These are phyloP conservation scores for Lanmaoa pseudosensibilis DNA, from an alignment of 768 basidiomycete genomes.

Conservation along the genomic window DNA sequence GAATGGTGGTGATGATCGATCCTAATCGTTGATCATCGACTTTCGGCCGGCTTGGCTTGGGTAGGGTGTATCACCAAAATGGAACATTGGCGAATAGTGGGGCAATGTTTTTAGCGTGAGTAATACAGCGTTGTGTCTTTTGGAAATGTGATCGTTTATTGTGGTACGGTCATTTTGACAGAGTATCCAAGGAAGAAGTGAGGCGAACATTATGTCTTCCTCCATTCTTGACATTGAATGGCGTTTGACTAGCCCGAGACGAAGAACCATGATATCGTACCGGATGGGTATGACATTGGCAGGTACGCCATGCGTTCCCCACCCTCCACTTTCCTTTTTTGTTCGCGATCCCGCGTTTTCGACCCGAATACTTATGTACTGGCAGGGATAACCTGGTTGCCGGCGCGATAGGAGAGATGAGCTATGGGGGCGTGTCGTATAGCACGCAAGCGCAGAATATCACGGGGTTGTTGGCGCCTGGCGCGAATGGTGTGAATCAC, in stretches of 20 bases:
- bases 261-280: conserved; percentile 41
- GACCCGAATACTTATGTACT: not conserved
- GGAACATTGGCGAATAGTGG: conserved; percentile 49
- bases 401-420: conserved; percentile 38
- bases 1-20: no score
- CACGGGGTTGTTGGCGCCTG: conserved; percentile 54
- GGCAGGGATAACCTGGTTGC: conserved; percentile 41
- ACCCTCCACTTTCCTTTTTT: no score
- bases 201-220: not conserved
- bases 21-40: not conserved
- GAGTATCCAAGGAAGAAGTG: conserved; percentile 51
- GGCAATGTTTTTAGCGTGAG: conserved; percentile 61
- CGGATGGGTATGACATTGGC: conserved; percentile 52
- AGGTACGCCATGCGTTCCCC: conserved; percentile 29
- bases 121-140: not conserved
- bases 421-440: conserved; percentile 48
- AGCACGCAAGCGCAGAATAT: conserved; percentile 45
- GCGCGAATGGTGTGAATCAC: conserved; percentile 52
- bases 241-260: conserved; percentile 22
- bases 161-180: conserved; percentile 10
- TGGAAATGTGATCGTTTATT: not conserved
- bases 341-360: no score
- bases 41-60: not conserved
- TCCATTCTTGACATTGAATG: not conserved
- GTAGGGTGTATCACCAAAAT: conserved; percentile 55